phyloP scores from a whole-genome alignment of 2,329 filamentous ascomycete genomes.

The Diaporthe longicolla region DNA sequence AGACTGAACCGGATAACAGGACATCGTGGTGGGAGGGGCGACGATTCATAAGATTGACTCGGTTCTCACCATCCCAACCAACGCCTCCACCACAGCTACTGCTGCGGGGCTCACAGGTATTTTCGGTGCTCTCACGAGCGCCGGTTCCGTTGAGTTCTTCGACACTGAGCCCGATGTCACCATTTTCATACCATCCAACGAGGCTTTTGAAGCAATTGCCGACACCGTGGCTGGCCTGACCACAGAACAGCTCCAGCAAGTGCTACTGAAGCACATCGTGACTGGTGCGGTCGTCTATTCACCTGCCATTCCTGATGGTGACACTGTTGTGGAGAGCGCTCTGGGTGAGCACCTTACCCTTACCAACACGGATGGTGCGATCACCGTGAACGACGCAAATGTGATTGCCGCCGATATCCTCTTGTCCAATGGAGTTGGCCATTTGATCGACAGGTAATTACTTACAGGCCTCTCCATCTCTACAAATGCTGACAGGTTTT shows the following conservation, averaged over 20 bases:
- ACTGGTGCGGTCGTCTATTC: not conserved
- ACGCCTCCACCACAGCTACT: conserved; percentile 23
- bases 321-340: conserved; percentile 2
- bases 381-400: conserved; percentile 23
- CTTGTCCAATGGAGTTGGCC: conserved; percentile 27
- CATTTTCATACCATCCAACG: conserved; percentile 28
- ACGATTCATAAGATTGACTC: conserved; percentile 31
- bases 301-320: not conserved
- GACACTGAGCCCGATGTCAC: conserved; percentile 10
- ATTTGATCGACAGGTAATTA: conserved; percentile 26
- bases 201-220: conserved; percentile 15
- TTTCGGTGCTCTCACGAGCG: not conserved
- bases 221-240: conserved; percentile 6
- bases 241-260: conserved; percentile 22
- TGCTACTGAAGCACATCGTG: conserved; percentile 16
- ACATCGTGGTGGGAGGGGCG: conserved; percentile 18
- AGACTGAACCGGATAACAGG: not conserved
- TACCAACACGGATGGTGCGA: not conserved
- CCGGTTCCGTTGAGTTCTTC: not conserved
- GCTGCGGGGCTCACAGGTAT: conserved; percentile 11
- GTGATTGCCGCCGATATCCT: conserved; percentile 14
- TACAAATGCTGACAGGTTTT: not conserved
- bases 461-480: accelerated
- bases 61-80: conserved; percentile 25
- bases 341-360: conserved; percentile 20